Evolutionary conservation across 345 rosid genomes (phyloP), one percentile per base, ranked within the genome.

Genomic region (Trapa bicornis): DNA sequence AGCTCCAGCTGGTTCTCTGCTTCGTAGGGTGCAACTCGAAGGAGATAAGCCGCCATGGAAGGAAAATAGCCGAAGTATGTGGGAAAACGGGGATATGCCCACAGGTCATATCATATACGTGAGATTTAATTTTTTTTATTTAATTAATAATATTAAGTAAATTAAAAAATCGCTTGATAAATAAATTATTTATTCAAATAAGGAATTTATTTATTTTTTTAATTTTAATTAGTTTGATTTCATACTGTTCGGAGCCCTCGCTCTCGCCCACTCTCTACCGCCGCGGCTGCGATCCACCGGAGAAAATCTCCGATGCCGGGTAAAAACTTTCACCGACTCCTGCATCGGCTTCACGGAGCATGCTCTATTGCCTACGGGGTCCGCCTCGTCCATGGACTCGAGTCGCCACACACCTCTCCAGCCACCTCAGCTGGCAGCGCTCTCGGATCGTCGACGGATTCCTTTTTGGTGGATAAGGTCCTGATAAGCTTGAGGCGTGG

Each of bases 401-500:
- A 11, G 16, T 11, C 38, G 14, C 38, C 35, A 9, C 38, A 32
- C 38, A 33, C 63, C 63, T 4, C 60, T 3, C 60, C 60, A 11
- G 9, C 60, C 9, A 10, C 15, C 63, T 2, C 63, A 15, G 63
- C 38, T 11, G 63, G 37, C 63, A 13, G 63, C 15, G 15, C 33
- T 35, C 15, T 35, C 63, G 63, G 32, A 9, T 3, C 37, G 37
- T 12, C 63, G 63, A 3, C 15, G 38, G 84, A 83, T 74, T 76
- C 83, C 3, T 78, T 82, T 75, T 47, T 78, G 70, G 98, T 78
- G 68, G 96, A 86, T 69, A 87, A 85, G 71, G 80, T 89, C 37
- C 56, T 83, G 58, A 73, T 81, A 68, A 72, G 68, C 80, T 72
- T 89, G 52, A 84, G 80, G 76, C 88, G 79, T 71, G 82, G 85